Conservation (phyloP, 345 rosid species). For the Hibiscus trionum region DNA sequence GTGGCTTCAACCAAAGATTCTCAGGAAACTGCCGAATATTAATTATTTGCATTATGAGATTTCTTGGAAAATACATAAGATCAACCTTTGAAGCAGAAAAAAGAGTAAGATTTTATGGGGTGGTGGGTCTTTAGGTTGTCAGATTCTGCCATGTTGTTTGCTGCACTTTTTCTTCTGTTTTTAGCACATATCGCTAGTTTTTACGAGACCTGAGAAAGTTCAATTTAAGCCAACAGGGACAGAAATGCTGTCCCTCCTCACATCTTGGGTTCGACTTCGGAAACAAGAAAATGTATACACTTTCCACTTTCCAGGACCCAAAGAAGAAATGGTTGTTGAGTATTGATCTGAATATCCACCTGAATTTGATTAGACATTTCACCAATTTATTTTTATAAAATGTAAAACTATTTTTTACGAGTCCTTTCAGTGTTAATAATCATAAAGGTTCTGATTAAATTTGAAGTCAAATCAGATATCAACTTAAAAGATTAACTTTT, state of each 20-base stretch:
- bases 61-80: background rate
- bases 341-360: background rate
- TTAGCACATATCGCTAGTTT: background rate
- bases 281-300: no score
- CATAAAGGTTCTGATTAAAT: no score
- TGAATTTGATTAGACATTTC: background rate
- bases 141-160: slow-evolving; percentile 4
- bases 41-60: background rate
- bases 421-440: no score
- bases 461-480: background rate
- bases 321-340: background rate
- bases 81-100: background rate
- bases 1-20: slow-evolving; percentile 6
- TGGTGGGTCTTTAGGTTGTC: background rate
- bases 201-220: background rate
- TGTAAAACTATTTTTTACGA: no score
- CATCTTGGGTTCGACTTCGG: background rate
- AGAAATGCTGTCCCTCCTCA: background rate
- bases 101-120: background rate
- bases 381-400: no score
- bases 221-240: background rate
- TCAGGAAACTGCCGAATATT: background rate
- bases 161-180: background rate
- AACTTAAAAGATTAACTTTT: no score
- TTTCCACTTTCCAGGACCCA: no score